Conservation (phyloP, 495 filamentous ascomycete species). For the Penicillium maclennaniae region DNA sequence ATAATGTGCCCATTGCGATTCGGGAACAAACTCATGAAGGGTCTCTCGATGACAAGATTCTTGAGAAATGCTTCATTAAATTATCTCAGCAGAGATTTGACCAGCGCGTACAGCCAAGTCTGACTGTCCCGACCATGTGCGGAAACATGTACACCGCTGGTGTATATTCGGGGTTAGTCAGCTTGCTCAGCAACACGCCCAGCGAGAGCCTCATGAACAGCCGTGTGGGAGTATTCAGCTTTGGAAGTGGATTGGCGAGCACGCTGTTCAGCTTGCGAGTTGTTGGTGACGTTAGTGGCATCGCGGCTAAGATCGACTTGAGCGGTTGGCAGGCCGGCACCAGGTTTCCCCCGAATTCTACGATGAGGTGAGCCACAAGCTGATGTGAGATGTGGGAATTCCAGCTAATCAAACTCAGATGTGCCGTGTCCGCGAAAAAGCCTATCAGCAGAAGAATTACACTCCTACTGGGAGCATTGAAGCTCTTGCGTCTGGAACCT, state of each 20-base stretch:
- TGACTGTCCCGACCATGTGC: conserved; percentile 12
- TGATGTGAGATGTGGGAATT: neutral
- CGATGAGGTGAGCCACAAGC: conserved; percentile 56
- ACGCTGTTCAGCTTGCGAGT: conserved; percentile 76
- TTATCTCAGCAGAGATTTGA: neutral
- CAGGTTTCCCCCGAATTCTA: conserved; percentile 72
- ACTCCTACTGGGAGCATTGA: conserved; percentile 62
- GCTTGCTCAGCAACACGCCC: conserved; percentile 23
- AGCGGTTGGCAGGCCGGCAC: conserved; percentile 57
- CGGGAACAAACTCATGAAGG: conserved; percentile 3
- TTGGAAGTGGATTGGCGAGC: conserved; percentile 77
- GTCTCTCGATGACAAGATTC: neutral
- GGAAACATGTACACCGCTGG: conserved; percentile 18
- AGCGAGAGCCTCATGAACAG: conserved; percentile 62
- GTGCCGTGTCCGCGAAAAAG: conserved; percentile 77
- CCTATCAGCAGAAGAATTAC: conserved; percentile 77
- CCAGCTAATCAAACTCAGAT: conserved; percentile 49
- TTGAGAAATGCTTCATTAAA: conserved; percentile 3
- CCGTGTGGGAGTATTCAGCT: conserved; percentile 77
- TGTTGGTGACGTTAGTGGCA: conserved; percentile 58
- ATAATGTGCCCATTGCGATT: neutral
- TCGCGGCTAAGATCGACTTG: conserved; percentile 65
- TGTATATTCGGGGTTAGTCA: conserved; percentile 9
- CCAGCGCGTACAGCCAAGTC: conserved; percentile 5
- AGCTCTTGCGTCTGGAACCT: conserved; percentile 62